phyloP scores from a whole-genome alignment of 495 filamentous ascomycete genomes.

The Chaetomium fimeti region DNA sequence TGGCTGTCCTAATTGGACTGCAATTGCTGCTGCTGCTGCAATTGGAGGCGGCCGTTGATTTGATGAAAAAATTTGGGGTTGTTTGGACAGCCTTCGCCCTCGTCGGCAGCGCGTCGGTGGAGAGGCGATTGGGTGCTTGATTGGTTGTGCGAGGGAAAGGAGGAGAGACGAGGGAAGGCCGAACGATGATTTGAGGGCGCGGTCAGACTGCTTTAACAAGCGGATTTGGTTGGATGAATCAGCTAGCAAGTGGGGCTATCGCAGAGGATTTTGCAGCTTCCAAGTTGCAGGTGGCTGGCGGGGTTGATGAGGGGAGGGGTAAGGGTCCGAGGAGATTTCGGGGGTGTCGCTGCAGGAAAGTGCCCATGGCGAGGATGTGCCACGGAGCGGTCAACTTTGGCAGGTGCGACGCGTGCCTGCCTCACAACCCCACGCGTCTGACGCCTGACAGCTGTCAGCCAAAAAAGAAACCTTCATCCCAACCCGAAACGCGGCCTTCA shows the following conservation, averaged over 20 bases:
- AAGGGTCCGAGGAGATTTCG: constrained; percentile 22
- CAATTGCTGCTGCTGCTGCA: constrained; percentile 16
- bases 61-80: constrained; percentile 35
- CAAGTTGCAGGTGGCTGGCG: constrained; percentile 31
- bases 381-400: constrained; percentile 6
- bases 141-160: constrained; percentile 45
- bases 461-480: background rate
- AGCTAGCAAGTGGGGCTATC: constrained; percentile 35
- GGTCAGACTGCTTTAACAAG: constrained; percentile 39
- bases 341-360: constrained; percentile 26
- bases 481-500: too few relatives aligned
- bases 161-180: constrained; percentile 42
- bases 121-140: constrained; percentile 40
- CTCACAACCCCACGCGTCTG: constrained; percentile 1
- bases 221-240: constrained; percentile 47
- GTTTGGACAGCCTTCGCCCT: constrained; percentile 27
- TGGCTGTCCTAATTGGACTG: constrained; percentile 37
- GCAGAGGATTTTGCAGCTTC: constrained; percentile 21
- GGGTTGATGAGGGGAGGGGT: constrained; percentile 26
- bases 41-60: constrained; percentile 38
- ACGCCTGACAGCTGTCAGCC: constrained; percentile 4
- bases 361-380: constrained; percentile 15
- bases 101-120: constrained; percentile 32
- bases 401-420: constrained; percentile 9
- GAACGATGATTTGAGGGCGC: constrained; percentile 46